A percentile compares a stretch with the other conserved stretches of the same genome.
Evolutionary conservation across 1,139 yeast species (phyloP).

Genomic region (Pichia sp.): DNA sequence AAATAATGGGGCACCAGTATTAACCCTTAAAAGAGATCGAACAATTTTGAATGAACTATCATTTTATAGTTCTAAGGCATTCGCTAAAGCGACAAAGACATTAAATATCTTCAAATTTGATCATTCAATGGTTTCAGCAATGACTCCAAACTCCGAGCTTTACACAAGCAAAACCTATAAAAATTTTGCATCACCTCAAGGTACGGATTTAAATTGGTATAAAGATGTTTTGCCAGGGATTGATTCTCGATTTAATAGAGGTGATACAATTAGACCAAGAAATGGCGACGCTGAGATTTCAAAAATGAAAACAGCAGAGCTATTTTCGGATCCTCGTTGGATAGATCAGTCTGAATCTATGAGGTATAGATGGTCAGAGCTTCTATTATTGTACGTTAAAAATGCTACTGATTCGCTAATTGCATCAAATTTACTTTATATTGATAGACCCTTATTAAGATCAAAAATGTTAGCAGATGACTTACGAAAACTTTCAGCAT

Average conservation of each 20-base stretch:
- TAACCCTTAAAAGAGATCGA: background rate
- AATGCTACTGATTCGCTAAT: background rate
- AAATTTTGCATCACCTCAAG: background rate
- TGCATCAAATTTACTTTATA: conserved; percentile 6
- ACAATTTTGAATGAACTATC: background rate
- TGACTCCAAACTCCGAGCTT: conserved; percentile 9
- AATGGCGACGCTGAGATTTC: background rate
- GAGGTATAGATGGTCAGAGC: conserved; percentile 8
- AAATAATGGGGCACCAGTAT: background rate
- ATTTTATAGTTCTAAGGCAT: background rate
- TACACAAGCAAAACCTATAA: conserved; percentile 3
- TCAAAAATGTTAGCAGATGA: conserved; percentile 2
- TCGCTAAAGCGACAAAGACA: background rate
- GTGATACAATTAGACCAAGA: background rate
- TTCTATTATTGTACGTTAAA: background rate
- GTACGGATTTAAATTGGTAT: conserved; percentile 7
- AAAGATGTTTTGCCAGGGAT: conserved; percentile 4
- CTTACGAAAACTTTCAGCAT: background rate
- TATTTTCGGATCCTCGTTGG: background rate
- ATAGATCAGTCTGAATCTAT: background rate
- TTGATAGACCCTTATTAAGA: conserved; percentile 4
- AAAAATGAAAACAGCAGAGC: background rate
- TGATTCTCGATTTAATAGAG: background rate
- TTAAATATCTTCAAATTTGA: conserved; percentile 12
- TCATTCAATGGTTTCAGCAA: conserved; percentile 4